Conservation (phyloP, 2,329 filamentous ascomycete genomes). For the Ascochyta koolunga region DNA sequence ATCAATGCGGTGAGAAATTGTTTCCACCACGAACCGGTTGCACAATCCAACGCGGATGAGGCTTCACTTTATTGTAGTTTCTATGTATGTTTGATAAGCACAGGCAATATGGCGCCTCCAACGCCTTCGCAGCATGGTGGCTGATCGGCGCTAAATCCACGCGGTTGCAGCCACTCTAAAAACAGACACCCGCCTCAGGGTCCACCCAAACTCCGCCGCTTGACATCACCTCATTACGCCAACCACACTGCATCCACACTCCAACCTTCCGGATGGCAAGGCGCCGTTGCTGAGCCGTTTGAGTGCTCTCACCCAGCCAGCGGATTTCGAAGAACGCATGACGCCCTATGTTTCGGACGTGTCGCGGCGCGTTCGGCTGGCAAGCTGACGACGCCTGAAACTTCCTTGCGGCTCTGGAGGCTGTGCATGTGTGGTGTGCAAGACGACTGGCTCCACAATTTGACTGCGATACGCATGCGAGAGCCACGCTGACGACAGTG, state of each 20-base stretch:
- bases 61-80: conserved; percentile 5
- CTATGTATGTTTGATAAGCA: conserved; percentile 10
- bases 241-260: conserved; percentile 12
- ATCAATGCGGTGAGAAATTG: not conserved
- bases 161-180: conserved; percentile 14
- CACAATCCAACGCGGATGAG: not conserved
- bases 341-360: conserved; percentile 33
- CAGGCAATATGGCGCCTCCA: conserved; percentile 3
- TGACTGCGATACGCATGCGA: conserved; percentile 11
- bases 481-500: conserved; percentile 14
- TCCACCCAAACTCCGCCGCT: conserved; percentile 7
- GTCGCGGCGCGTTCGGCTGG: conserved; percentile 30
- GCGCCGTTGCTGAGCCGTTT: conserved; percentile 6
- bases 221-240: conserved; percentile 12
- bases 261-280: conserved; percentile 9
- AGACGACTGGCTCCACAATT: conserved; percentile 17
- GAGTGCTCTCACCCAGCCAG: not conserved
- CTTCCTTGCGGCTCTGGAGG: conserved; percentile 33
- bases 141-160: conserved; percentile 10
- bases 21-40: not conserved
- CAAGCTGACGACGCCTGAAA: conserved; percentile 46
- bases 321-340: conserved; percentile 5
- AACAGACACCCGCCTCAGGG: conserved; percentile 16
- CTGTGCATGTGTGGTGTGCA: conserved; percentile 24
- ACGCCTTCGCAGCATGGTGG: conserved; percentile 4